These are phyloP conservation scores for Nepenthes mirabilis DNA, from an alignment of 148 eudicot genomes.

Conservation along the genomic window DNA sequence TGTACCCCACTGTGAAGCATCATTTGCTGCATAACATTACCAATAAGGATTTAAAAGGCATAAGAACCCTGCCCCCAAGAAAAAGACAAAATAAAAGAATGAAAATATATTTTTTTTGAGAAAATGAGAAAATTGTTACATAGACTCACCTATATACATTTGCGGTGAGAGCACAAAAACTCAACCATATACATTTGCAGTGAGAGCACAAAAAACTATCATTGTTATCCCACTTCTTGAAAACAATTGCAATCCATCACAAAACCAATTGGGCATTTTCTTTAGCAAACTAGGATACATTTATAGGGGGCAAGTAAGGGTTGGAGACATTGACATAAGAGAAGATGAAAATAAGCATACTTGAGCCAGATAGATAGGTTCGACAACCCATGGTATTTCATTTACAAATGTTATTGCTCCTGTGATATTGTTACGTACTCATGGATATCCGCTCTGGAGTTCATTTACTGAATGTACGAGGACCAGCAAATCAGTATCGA, in stretches of 20 bases:
- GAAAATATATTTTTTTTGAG: neutral
- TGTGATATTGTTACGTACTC: too few species aligned
- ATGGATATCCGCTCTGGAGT: too few species aligned
- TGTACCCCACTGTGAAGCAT: conserved; percentile 68
- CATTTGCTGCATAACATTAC: neutral
- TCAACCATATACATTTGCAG: too few species aligned
- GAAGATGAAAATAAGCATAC: conserved; percentile 12
- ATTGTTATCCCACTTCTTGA: too few species aligned
- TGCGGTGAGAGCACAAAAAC: too few species aligned
- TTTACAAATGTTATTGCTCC: conserved; percentile 98
- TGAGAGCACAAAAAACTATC: too few species aligned
- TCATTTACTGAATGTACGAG: too few species aligned
- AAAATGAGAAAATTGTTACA: neutral
- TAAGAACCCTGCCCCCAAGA: too few species aligned
- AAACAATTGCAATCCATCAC: neutral
- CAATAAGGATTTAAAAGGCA: neutral
- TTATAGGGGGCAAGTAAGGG: neutral
- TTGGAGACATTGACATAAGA: too few species aligned
- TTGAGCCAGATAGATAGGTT: conserved; percentile 95
- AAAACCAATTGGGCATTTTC: neutral
- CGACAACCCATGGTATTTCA: conserved; percentile 99
- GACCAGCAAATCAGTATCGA: too few species aligned
- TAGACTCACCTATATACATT: too few species aligned
- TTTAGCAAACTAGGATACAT: neutral
- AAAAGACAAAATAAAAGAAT: too few species aligned